Conservation (phyloP, 1,284 basidiomycete species). For the Cryptococcus hybrid region DNA sequence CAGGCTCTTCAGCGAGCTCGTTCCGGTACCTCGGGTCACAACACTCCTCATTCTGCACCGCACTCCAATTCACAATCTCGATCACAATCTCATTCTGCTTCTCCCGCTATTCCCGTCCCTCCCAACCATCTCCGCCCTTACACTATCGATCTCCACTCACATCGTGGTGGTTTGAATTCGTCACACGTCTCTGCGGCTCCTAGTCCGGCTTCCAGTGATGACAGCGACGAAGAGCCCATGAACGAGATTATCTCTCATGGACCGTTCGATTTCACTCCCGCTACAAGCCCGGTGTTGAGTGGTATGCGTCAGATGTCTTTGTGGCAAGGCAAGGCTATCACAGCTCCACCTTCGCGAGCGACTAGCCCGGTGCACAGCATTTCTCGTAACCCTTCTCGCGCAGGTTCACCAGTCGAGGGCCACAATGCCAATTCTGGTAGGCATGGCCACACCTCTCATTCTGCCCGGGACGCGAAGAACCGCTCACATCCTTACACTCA, state of each 20-base stretch:
- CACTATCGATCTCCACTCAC: constrained; percentile 38
- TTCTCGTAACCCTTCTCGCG: constrained; percentile 40
- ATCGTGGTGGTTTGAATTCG: constrained; percentile 31
- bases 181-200: constrained; percentile 42
- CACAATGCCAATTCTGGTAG: constrained; percentile 48
- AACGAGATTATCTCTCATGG: constrained; percentile 24
- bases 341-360: constrained; percentile 44
- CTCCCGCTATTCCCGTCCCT: constrained; percentile 1
- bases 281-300: constrained; percentile 78
- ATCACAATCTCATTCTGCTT: constrained; percentile 9
- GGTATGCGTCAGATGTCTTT: constrained; percentile 63
- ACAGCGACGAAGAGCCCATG: constrained; percentile 43
- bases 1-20: constrained; percentile 27
- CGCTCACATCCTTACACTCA: constrained; percentile 45
- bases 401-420: constrained; percentile 40
- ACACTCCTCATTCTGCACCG: neutral
- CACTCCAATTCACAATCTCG: constrained; percentile 1
- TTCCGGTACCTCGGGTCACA: neutral
- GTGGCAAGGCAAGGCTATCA: constrained; percentile 40
- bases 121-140: constrained; percentile 36
- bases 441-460: constrained; percentile 46
- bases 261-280: constrained; percentile 42
- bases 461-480: constrained; percentile 46
- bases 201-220: constrained; percentile 43
- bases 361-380: constrained; percentile 32